Conservation (phyloP, 495 filamentous ascomycete species). For the Neurospora sp. region DNA sequence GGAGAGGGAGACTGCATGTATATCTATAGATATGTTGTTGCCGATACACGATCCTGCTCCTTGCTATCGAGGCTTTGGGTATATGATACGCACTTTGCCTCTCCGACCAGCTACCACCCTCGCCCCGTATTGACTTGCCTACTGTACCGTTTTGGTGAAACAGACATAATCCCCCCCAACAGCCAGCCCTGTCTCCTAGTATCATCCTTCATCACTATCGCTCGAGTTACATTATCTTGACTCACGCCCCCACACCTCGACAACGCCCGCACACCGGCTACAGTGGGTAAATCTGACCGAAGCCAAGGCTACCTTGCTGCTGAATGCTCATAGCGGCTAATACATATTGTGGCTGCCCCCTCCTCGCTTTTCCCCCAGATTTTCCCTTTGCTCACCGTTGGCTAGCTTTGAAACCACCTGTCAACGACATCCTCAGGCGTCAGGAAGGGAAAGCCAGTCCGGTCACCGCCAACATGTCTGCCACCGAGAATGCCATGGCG, state of each 20-base stretch:
- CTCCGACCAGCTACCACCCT: background rate
- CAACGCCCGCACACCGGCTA: constrained; percentile 4
- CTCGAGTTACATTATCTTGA: constrained; percentile 10
- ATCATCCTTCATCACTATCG: constrained; percentile 10
- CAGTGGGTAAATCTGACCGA: constrained; percentile 19
- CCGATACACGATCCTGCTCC: background rate
- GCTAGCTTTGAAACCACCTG: constrained; percentile 13
- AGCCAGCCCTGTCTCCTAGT: background rate
- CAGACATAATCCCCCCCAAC: constrained; percentile 10
- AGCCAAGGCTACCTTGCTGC: constrained; percentile 8
- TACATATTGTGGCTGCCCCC: constrained; percentile 19
- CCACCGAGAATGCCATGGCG: constrained; percentile 41
- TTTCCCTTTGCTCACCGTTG: constrained; percentile 12
- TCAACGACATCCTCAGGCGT: background rate
- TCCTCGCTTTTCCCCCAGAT: background rate
- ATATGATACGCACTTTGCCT: background rate
- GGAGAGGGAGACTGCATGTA: background rate
- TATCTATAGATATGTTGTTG: background rate
- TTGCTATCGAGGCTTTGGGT: constrained; percentile 7
- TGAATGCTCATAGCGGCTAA: constrained; percentile 3
- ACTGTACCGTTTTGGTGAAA: constrained; percentile 19
- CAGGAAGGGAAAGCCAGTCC: background rate
- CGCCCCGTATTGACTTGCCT: background rate
- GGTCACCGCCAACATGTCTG: constrained; percentile 27
- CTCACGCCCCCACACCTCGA: constrained; percentile 21